Evolutionary conservation across 306 rosid genomes (phyloP), one percentile per base, ranked within the genome.

Genomic region (Quercus suber): DNA sequence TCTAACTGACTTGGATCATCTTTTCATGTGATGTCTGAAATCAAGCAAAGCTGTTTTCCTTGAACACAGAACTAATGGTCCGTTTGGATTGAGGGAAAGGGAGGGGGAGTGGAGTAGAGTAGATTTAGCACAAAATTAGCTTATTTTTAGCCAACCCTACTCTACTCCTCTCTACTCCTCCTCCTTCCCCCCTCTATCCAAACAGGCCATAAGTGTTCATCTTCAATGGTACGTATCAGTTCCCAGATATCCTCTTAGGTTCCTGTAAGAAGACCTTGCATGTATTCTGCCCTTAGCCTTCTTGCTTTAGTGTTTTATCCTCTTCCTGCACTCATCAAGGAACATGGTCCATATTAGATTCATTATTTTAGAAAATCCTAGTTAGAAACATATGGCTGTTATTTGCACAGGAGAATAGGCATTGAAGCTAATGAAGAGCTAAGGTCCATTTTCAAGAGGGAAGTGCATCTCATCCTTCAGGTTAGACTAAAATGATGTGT

Each of bases 391-490:
- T 73, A 20, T 69, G 45, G 53, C 37, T 41, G 41, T 71, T 86
- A 75, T 64, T 65, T 71, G 69, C 23, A 60, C 92, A 95, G 99
- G 94, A 91, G 96, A 84, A 95, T 95, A 58, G 99, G 99, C 80
- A 84, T 89, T 43, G 99, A 93, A 84, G 99, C 98, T 51, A 93
- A 95, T 77, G 99, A 91, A 80, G 99, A 95, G 86, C 94, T 95
- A 53, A 88, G 99, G 82, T 82, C 93, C 80, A 95, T 93, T 82
- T 95, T 91, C 84, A 90, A 91, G 79, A 92, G 84, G 88, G 89
- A 88, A 79, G 97, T 95, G 77, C 99, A 92, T 84, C 97, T 95
- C 73, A 82, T 95, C 84, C 97, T 95, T 81, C 97, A 85, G 89
- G 96, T 95, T 57, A 90, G 76, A 80, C 90, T 86, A 58, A 93